These are phyloP conservation scores for Lentinula detonsa DNA, from an alignment of 768 basidiomycete species.

Conservation along the genomic window DNA sequence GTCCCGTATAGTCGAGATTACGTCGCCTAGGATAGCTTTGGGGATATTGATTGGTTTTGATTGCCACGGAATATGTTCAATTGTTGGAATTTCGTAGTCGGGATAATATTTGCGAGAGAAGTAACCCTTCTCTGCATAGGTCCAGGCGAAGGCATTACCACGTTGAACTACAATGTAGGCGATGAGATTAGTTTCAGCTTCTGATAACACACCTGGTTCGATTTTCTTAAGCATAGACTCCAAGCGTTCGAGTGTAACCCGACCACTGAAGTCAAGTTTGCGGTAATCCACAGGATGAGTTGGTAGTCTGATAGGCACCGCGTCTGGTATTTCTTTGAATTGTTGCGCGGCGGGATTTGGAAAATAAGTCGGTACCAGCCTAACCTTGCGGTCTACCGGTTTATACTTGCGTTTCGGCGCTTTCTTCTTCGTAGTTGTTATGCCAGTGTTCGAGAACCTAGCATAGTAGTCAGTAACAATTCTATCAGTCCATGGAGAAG, in stretches of 20 bases:
- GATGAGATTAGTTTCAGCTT: not conserved
- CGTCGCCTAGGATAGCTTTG: not conserved
- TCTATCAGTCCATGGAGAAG: constrained; percentile 4
- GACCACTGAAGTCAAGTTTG: not conserved
- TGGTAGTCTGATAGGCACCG: not conserved
- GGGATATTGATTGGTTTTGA: not conserved
- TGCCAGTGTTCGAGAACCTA: too few relatives aligned
- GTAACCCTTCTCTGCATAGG: not conserved
- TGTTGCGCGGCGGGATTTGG: not conserved
- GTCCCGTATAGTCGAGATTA: not conserved
- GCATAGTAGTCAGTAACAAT: too few relatives aligned
- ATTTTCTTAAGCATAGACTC: not conserved
- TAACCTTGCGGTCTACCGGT: not conserved
- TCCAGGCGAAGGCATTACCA: not conserved
- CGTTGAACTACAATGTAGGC: not conserved
- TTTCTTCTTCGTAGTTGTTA: too few relatives aligned
- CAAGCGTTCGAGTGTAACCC: not conserved
- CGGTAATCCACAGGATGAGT: not conserved
- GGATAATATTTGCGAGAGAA: not conserved
- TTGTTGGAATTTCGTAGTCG: not conserved
- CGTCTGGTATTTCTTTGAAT: not conserved
- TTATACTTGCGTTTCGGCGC: too few relatives aligned
- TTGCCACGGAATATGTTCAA: not conserved
- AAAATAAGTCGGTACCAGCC: not conserved
- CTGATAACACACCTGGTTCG: not conserved